Conservation (phyloP, 495 filamentous ascomycete genomes). For the Saxophila tyrrhenica region DNA sequence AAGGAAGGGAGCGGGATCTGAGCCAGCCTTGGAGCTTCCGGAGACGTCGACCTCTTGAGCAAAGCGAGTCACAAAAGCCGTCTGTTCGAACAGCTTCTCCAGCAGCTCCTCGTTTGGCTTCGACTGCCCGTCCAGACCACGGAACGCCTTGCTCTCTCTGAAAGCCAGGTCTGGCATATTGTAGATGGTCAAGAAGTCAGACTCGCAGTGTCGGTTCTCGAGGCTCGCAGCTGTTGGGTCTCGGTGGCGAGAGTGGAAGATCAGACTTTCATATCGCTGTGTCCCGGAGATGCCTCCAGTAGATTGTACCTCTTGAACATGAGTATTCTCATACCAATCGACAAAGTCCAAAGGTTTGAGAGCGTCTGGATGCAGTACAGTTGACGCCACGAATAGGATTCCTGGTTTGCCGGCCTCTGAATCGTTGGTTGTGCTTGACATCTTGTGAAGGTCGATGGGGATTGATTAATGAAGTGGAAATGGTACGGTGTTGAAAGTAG, state of each 20-base stretch:
- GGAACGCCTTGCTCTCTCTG: constrained; percentile 15
- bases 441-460: no score
- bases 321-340: constrained; percentile 23
- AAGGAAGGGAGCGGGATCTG: neutral
- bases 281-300: constrained; percentile 18
- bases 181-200: constrained; percentile 17
- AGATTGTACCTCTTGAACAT: constrained; percentile 19
- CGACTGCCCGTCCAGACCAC: constrained; percentile 19
- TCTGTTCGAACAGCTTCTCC: constrained; percentile 18
- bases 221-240: neutral
- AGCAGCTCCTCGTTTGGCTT: constrained; percentile 15
- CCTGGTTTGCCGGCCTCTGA: neutral
- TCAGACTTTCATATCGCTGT: constrained; percentile 15
- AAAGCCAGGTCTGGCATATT: constrained; percentile 17
- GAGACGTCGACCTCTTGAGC: constrained; percentile 11
- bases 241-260: neutral
- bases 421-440: neutral
- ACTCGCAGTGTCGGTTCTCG: neutral
- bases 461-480: no score
- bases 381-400: constrained; percentile 16
- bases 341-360: constrained; percentile 14
- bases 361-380: constrained; percentile 2
- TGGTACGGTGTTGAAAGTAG: no score
- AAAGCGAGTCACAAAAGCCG: constrained; percentile 22
- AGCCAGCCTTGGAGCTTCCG: neutral